Evolutionary conservation across 805 yeast species (phyloP), one percentile per base, ranked within the genome.

Genomic region (Barnettozyma salicaria): DNA sequence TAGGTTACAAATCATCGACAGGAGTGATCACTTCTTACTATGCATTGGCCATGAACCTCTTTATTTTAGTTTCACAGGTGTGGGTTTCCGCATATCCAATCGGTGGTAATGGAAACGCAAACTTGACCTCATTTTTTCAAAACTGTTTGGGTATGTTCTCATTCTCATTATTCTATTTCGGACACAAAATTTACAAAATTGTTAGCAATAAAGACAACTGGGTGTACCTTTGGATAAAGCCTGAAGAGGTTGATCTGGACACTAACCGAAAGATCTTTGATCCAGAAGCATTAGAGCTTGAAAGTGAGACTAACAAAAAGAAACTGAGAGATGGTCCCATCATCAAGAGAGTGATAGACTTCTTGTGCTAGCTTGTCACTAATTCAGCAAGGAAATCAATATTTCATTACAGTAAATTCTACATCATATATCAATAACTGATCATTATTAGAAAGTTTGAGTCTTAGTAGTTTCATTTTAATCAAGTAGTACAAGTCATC

Each of bases 11-110:
- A 27, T 67, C 81, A 10, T 72, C 67, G 53, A 59, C 65, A 17
- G 81, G 82, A 36, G 55, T 64, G 7, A 60, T 58, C 55, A 81
- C 80, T 10, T 76, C 81, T 1, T 66, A 60, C 49, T 68, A 66
- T 50, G 80, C 76, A 6, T 53, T 72, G 11, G 34, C 63, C 10
- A 58, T 79, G 45, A 72, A 76, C 53, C 36, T 62, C 9, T 61
- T 77, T 39, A 68, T 78, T 21, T 49, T 78, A 19, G 58, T 70
- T 35, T 80, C 78, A 3, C 83, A 77, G 53, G 76, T 78, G 56
- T 78, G 82, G 79, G 71, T 78, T 33, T 80, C 83, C 7, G 56
- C 78, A 35, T 76, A 66, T 52, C 83, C 86, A 33, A 58, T 79
- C 35, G 76, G 71, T 2, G 61, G 61, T 18, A 55, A 47, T 49